Evolutionary conservation across 768 basidiomycete species (phyloP), one percentile per base, ranked within the genome.

Genomic region (Boletus vermiculosoides): DNA sequence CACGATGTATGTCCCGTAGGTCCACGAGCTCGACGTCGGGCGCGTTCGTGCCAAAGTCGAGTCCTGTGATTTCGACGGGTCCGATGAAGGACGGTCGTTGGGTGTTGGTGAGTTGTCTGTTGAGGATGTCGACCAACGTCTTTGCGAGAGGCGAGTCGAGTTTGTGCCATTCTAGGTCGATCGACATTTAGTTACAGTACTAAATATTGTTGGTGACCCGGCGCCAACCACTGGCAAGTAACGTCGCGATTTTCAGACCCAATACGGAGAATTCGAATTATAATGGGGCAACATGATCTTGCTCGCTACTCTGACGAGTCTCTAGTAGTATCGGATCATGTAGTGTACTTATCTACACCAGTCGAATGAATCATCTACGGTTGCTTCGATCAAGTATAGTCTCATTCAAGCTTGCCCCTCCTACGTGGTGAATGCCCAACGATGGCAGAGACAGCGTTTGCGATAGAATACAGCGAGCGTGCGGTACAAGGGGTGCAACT

Each of bases 71-170:
- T 57, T 87, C 82, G 56, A 98, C 84, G 15, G 95, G 94, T 2
- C 97, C 97, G 37, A 99, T 90, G 72, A 95, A 98, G 11, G 93
- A 93, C 0, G 96, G 97, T n/a, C 92, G 76, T 33, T 83, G 73
- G 3, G 87, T 83, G 48, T 74, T 80, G 7, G 80, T 67, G 23
- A 99, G 87, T 55, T 92, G 89, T 56, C 77, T 76, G 75, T 97
- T 94, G 66, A 99, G 86, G 46, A 87, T 67, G 39, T 83, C 79
- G 55, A 94, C 81, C 56, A 95, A 80, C 31, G 79, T 80, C 18
- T 77, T 76, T 9, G 93, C 81, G 12, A 97, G 81, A 2, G 85
- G 80, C 22, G 80, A 71, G 73, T 93, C 87, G 59, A 98, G 84
- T 63, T 86, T 85, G 62, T 77, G 74, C 95, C 96, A 99, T 77